phyloP scores from a whole-genome alignment of 1,284 basidiomycete genomes.

The Boletus putidus region DNA sequence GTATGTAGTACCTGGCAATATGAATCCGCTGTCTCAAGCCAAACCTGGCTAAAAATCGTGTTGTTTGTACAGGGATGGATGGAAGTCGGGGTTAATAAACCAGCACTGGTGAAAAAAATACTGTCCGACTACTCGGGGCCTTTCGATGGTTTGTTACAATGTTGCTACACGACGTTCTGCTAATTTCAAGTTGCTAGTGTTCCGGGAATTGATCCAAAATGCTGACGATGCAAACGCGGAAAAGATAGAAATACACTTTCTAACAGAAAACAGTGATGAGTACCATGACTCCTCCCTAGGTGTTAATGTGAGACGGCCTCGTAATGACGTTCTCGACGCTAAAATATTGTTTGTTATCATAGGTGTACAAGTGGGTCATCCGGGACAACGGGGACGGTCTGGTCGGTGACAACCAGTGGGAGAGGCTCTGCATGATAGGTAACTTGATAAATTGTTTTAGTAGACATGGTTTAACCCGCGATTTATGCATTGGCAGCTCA shows the following conservation, averaged over 20 bases:
- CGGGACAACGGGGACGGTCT: background rate
- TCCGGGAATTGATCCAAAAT: slow-evolving; percentile 91
- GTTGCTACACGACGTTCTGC: no score
- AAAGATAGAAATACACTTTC: background rate
- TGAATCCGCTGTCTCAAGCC: no score
- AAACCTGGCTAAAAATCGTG: no score
- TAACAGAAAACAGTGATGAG: background rate
- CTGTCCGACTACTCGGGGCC: background rate
- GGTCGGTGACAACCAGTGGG: background rate
- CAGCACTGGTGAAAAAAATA: background rate
- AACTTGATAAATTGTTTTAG: background rate
- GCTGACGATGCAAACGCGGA: slow-evolving; percentile 87
- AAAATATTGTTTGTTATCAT: background rate
- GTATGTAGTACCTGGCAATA: no score
- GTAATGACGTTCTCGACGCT: background rate
- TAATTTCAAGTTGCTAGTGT: slow-evolving; percentile 48
- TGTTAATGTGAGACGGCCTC: slow-evolving; percentile 33
- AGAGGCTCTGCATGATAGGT: background rate
- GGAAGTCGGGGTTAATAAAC: background rate
- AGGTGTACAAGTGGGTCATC: background rate
- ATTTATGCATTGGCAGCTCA: no score
- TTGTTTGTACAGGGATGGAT: no score
- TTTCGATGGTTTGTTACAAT: background rate
- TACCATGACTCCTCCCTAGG: no score
- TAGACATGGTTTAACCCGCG: background rate